A percentile compares a stretch with the other conserved stretches of the same genome.
phyloP scores from a whole-genome alignment of 2,329 filamentous ascomycete genomes.

The Hypoxylon sp. region DNA sequence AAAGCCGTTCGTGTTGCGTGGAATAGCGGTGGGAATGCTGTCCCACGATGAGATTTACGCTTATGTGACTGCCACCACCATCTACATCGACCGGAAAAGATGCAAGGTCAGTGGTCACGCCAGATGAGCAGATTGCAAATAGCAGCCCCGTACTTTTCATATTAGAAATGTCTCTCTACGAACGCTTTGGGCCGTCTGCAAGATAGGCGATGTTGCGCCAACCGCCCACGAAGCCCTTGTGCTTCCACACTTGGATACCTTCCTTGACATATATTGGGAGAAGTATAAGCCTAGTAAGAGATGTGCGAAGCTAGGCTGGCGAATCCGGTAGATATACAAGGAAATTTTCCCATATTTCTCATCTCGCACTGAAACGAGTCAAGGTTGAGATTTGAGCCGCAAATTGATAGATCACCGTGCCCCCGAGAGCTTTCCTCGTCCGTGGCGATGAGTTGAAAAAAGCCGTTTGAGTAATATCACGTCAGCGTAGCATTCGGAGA shows the following conservation, averaged over 20 bases:
- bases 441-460: too few species aligned
- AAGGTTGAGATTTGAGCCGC: too few species aligned
- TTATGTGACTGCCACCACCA: constrained; percentile 15
- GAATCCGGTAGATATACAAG: too few species aligned
- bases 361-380: too few species aligned
- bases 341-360: too few species aligned
- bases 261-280: constrained; percentile 8
- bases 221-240: constrained; percentile 30
- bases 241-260: constrained; percentile 33
- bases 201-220: constrained; percentile 51
- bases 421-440: too few species aligned
- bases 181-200: constrained; percentile 44
- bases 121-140: constrained; percentile 25
- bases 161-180: constrained; percentile 19
- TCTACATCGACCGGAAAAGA: constrained; percentile 4
- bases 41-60: constrained; percentile 29
- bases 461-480: too few species aligned
- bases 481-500: too few species aligned
- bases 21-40: constrained; percentile 39
- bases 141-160: constrained; percentile 17
- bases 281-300: too few species aligned
- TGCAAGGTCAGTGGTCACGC: constrained; percentile 29
- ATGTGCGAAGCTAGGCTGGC: too few species aligned
- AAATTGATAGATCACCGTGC: too few species aligned
- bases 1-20: constrained; percentile 41